A percentile compares a stretch with the other conserved stretches of the same genome.
These are phyloP conservation scores for Phoma herbarum DNA, from an alignment of 2,329 filamentous ascomycete species.

Conservation along the genomic window DNA sequence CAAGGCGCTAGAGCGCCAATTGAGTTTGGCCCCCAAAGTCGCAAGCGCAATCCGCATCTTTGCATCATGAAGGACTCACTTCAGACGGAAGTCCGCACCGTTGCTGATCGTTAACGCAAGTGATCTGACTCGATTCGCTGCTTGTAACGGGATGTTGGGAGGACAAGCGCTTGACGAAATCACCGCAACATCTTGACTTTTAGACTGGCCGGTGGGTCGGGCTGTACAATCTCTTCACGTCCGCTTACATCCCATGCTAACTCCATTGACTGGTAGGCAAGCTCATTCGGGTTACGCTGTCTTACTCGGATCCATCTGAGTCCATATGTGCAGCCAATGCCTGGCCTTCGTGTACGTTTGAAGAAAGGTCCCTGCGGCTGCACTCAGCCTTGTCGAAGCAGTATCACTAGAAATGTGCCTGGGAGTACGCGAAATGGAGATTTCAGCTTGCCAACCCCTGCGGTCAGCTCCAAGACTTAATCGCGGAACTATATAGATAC, in stretches of 20 bases:
- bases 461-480: neutral
- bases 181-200: neutral
- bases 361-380: neutral
- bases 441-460: neutral
- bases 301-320: neutral
- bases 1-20: neutral
- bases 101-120: neutral
- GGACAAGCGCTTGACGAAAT: neutral
- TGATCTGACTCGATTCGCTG: neutral
- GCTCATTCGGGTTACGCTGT: neutral
- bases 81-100: neutral
- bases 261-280: neutral
- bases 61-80: neutral
- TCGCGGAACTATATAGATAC: neutral
- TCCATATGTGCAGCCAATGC: neutral
- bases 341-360: neutral
- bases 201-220: neutral
- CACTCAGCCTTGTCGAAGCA: neutral
- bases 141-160: no score
- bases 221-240: neutral
- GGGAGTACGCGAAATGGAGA: neutral
- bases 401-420: neutral
- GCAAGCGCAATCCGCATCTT: neutral
- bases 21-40: neutral
- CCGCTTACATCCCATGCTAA: conserved; percentile 2